Conservation (phyloP, 1,139 yeast species). For the Taphrina flavorubra region DNA sequence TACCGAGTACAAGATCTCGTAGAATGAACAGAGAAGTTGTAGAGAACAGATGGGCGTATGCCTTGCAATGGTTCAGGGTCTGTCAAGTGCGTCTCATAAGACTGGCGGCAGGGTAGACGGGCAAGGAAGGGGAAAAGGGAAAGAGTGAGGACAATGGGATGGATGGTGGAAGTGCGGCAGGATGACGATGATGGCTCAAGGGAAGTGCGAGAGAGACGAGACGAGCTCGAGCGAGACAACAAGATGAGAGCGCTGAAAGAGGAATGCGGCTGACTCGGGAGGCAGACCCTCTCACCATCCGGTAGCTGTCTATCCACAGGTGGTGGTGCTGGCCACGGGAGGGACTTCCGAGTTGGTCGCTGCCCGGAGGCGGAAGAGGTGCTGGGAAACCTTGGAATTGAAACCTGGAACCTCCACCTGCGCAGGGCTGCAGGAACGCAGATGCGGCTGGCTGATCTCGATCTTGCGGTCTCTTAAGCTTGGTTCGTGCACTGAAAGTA, state of each 20-base stretch:
- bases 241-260: background rate
- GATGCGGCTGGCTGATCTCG: no score
- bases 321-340: no score
- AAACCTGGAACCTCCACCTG: no score
- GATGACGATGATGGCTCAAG: conserved; percentile 13
- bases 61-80: no score
- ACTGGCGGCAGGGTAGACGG: background rate
- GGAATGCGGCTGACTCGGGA: background rate
- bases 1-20: background rate
- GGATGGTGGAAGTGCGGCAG: conserved; percentile 8
- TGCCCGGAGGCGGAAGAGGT: background rate
- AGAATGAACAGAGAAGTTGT: background rate
- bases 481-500: no score
- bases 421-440: no score
- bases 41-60: background rate
- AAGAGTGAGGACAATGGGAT: conserved; percentile 6
- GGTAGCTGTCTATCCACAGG: no score
- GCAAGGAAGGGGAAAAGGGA: background rate
- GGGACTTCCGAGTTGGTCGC: no score
- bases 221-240: conserved; percentile 4
- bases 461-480: no score
- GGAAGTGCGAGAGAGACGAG: background rate
- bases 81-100: background rate
- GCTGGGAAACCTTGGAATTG: no score
- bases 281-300: background rate